These are phyloP conservation scores for Candida corydali DNA, from an alignment of 805 yeast species.

Conservation along the genomic window DNA sequence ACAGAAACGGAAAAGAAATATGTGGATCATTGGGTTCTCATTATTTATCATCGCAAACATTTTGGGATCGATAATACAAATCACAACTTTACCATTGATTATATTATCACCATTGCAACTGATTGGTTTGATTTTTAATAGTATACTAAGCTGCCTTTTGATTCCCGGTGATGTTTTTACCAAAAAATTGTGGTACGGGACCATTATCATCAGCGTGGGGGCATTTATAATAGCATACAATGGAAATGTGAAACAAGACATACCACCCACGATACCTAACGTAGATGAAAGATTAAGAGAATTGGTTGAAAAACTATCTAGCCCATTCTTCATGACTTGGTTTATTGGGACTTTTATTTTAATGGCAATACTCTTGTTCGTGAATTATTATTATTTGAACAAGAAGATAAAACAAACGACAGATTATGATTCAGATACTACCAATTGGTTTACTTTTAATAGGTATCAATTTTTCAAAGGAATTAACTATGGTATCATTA, in stretches of 20 bases:
- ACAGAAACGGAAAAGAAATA: conserved; percentile 41
- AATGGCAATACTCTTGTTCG: conserved; percentile 20
- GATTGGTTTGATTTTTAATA: conserved; percentile 82
- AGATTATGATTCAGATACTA: neutral
- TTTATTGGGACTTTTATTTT: conserved; percentile 30
- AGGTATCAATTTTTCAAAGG: conserved; percentile 46
- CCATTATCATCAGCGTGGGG: conserved; percentile 64
- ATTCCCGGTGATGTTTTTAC: conserved; percentile 70
- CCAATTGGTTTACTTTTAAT: conserved; percentile 8
- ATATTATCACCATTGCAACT: conserved; percentile 81
- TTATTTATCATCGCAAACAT: conserved; percentile 71
- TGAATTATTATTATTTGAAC: conserved; percentile 18
- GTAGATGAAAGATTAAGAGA: conserved; percentile 32
- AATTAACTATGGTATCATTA: conserved; percentile 56
- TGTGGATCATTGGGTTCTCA: conserved; percentile 74
- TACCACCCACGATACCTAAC: conserved; percentile 16
- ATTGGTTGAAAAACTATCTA: conserved; percentile 32
- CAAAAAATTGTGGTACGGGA: conserved; percentile 53
- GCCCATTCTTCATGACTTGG: conserved; percentile 58
- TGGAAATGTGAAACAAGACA: conserved; percentile 42
- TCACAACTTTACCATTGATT: conserved; percentile 77
- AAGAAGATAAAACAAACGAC: conserved; percentile 10
- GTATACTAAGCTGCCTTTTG: conserved; percentile 60
- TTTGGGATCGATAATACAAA: conserved; percentile 78
- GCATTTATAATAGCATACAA: conserved; percentile 74